Evolutionary conservation across 495 filamentous ascomycete species (phyloP).

Genomic region (Gamarada debralockiae): DNA sequence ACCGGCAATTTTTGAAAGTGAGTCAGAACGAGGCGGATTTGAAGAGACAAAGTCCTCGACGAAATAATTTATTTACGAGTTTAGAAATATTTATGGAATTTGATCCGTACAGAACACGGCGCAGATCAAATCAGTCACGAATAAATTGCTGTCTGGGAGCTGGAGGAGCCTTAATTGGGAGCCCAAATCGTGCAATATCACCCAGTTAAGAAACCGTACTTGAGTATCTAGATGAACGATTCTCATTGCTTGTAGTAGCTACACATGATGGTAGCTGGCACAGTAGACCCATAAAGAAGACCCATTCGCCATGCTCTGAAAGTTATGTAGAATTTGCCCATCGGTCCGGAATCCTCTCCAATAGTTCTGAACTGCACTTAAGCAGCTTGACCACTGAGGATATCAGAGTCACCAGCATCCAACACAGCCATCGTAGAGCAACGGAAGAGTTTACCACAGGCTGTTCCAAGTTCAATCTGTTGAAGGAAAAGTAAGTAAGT

Average conservation of each 20-base stretch:
- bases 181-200: background rate
- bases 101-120: background rate
- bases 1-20: slow-evolving; percentile 14
- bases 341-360: too few species aligned
- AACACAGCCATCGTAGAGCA: slow-evolving; percentile 94
- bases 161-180: too few species aligned
- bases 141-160: background rate
- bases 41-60: too few species aligned
- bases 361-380: slow-evolving; percentile 32
- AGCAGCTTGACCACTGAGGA: slow-evolving; percentile 67
- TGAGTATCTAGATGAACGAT: background rate
- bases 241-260: background rate
- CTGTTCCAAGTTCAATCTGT: slow-evolving; percentile 95
- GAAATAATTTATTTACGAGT: too few species aligned
- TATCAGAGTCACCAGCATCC: slow-evolving; percentile 97
- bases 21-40: slow-evolving; percentile 1
- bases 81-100: too few species aligned
- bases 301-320: background rate
- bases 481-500: slow-evolving; percentile 38
- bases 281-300: background rate
- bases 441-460: slow-evolving; percentile 84
- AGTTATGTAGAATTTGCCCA: slow-evolving; percentile 9
- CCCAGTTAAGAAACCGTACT: background rate
- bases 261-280: background rate
- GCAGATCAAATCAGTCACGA: background rate